Percentiles rank a stretch among this genome's conserved stretches.
Conservation (phyloP, 495 filamentous ascomycete genomes). For the Penicillium longicatenatum region DNA sequence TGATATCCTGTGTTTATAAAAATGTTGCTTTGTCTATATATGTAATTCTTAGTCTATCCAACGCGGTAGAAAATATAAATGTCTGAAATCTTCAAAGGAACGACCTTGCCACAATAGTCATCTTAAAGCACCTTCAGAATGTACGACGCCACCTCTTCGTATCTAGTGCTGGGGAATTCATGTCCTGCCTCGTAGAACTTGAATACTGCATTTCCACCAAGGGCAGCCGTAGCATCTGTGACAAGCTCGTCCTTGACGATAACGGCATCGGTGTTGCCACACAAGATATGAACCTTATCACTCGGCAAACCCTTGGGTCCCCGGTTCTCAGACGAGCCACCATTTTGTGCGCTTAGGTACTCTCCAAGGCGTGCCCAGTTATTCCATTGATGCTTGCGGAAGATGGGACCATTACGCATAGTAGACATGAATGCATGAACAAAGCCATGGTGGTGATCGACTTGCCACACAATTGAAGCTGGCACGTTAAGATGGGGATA, state of each 20-base stretch:
- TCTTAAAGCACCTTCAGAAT: conserved; percentile 43
- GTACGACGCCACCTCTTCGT: conserved; percentile 50
- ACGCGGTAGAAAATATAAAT: background rate
- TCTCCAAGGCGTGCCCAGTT: conserved; percentile 60
- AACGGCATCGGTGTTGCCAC: conserved; percentile 54
- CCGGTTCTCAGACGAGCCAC: conserved; percentile 20
- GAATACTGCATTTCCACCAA: conserved; percentile 52
- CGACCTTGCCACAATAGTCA: background rate
- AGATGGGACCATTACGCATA: conserved; percentile 59
- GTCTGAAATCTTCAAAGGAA: background rate
- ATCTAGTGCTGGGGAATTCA: conserved; percentile 58
- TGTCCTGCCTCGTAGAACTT: conserved; percentile 56
- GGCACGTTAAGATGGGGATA: conserved; percentile 49
- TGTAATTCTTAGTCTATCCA: conserved; percentile 20
- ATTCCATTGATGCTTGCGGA: conserved; percentile 44
- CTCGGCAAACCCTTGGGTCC: conserved; percentile 36
- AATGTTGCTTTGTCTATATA: conserved; percentile 32
- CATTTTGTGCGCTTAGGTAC: conserved; percentile 48
- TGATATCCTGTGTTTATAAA: conserved; percentile 11
- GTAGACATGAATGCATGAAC: conserved; percentile 59
- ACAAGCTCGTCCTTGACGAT: conserved; percentile 59
- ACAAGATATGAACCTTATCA: conserved; percentile 56
- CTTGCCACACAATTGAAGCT: conserved; percentile 56
- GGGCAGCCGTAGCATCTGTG: conserved; percentile 50
- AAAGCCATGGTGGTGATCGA: conserved; percentile 56